Evolutionary conservation across 2,329 filamentous ascomycete species (phyloP).

Genomic region (Monosporascus sp.): DNA sequence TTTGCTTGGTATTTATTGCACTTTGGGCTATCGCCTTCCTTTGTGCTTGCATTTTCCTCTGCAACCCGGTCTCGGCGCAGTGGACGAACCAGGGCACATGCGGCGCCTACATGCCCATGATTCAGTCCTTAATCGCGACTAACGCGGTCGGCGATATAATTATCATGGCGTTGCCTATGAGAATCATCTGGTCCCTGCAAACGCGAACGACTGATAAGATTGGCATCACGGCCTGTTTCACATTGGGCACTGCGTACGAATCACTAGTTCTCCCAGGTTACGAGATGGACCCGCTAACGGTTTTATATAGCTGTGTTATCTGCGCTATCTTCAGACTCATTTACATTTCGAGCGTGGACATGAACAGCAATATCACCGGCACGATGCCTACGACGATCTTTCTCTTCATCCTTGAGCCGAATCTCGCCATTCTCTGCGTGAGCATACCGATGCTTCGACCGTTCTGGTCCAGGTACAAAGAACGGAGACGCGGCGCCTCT

Average conservation of each 20-base stretch:
- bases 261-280: background rate
- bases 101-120: conserved; percentile 29
- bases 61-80: conserved; percentile 19
- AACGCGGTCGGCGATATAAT: conserved; percentile 32
- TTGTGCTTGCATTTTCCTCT: conserved; percentile 24
- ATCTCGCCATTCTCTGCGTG: conserved; percentile 35
- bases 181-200: conserved; percentile 32
- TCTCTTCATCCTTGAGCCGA: conserved; percentile 34
- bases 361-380: conserved; percentile 29
- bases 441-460: conserved; percentile 36
- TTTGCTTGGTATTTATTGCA: conserved; percentile 18
- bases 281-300: conserved; percentile 1
- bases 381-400: conserved; percentile 35
- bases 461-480: conserved; percentile 27
- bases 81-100: conserved; percentile 21
- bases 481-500: conserved; percentile 24
- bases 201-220: conserved; percentile 31
- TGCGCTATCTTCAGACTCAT: conserved; percentile 33
- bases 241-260: conserved; percentile 30
- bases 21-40: conserved; percentile 21
- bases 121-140: conserved; percentile 31
- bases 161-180: conserved; percentile 32
- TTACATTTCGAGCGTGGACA: conserved; percentile 31
- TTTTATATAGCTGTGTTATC: conserved; percentile 27
- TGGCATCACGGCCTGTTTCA: conserved; percentile 30